Conservation (phyloP, 352 stramenopile genomes). For the Phytophthora pisi region DNA sequence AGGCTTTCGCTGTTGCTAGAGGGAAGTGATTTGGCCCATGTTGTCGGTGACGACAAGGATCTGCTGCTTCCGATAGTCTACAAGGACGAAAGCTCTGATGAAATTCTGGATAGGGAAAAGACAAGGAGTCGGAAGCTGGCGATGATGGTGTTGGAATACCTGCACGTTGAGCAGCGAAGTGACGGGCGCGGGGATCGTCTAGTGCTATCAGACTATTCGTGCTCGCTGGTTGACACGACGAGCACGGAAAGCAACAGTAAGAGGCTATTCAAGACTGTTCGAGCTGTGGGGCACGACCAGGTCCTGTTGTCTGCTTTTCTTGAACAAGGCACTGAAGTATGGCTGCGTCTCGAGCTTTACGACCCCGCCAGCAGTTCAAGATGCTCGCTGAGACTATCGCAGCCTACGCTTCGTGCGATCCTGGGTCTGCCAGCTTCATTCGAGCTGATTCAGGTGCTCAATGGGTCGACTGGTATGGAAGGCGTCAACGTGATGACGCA, state of each 20-base stretch:
- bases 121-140: slow-evolving; percentile 36
- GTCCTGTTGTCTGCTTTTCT: slow-evolving; percentile 48
- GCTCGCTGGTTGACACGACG: not conserved
- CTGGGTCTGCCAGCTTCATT: slow-evolving; percentile 20
- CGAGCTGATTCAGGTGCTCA: slow-evolving; percentile 4
- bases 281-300: slow-evolving; percentile 39
- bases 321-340: not conserved
- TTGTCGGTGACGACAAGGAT: slow-evolving; percentile 43
- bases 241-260: not conserved
- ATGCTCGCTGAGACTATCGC: slow-evolving; percentile 18
- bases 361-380: slow-evolving; percentile 49
- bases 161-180: slow-evolving; percentile 55
- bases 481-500: slow-evolving; percentile 37
- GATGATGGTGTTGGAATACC: slow-evolving; percentile 50
- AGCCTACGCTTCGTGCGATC: slow-evolving; percentile 8
- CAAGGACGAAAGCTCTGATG: not conserved
- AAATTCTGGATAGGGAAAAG: slow-evolving; percentile 11
- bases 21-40: slow-evolving; percentile 44
- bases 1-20: slow-evolving; percentile 57
- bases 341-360: slow-evolving; percentile 43
- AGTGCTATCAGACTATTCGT: slow-evolving; percentile 53
- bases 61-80: slow-evolving; percentile 17
- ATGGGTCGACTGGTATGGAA: not conserved
- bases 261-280: slow-evolving; percentile 58
- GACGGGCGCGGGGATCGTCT: slow-evolving; percentile 55